Conservation (phyloP, 83 land plant genomes). For the Thuja plicata region DNA sequence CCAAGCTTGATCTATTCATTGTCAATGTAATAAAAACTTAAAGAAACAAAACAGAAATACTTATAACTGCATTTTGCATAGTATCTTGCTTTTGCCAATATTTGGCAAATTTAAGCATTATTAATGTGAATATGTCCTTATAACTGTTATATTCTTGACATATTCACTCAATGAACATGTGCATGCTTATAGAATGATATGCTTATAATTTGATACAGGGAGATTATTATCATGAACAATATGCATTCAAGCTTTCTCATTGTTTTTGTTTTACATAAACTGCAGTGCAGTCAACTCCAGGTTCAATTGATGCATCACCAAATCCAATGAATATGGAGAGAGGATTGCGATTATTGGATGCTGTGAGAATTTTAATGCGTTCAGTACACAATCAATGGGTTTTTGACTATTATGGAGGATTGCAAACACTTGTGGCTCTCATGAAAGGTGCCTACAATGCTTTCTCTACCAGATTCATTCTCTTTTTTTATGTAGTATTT, state of each 20-base stretch:
- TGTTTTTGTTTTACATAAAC: slow-evolving; percentile 8
- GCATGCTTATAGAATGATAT: neutral
- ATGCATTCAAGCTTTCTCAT: neutral
- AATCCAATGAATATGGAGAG: slow-evolving; percentile 32
- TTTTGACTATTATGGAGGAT: slow-evolving; percentile 79
- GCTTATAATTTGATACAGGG: neutral
- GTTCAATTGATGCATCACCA: slow-evolving; percentile 33
- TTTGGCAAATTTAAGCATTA: neutral
- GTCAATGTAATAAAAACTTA: neutral
- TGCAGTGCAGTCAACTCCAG: slow-evolving; percentile 34
- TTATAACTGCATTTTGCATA: neutral
- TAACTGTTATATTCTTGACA: neutral
- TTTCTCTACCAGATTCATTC: neutral
- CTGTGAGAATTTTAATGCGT: slow-evolving; percentile 65
- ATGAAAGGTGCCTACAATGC: slow-evolving; percentile 68
- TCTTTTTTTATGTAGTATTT: neutral
- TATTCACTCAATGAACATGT: neutral
- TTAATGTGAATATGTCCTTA: neutral
- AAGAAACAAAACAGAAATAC: neutral
- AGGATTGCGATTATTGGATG: slow-evolving; percentile 57
- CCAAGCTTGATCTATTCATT: neutral
- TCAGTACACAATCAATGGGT: slow-evolving; percentile 80
- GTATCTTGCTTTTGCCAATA: neutral
- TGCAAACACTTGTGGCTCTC: slow-evolving; percentile 80
- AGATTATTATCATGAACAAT: neutral